Percentiles rank a stretch among this genome's conserved stretches.
phyloP scores from a whole-genome alignment of 2,329 filamentous ascomycete genomes.

The Ascochyta fabae region DNA sequence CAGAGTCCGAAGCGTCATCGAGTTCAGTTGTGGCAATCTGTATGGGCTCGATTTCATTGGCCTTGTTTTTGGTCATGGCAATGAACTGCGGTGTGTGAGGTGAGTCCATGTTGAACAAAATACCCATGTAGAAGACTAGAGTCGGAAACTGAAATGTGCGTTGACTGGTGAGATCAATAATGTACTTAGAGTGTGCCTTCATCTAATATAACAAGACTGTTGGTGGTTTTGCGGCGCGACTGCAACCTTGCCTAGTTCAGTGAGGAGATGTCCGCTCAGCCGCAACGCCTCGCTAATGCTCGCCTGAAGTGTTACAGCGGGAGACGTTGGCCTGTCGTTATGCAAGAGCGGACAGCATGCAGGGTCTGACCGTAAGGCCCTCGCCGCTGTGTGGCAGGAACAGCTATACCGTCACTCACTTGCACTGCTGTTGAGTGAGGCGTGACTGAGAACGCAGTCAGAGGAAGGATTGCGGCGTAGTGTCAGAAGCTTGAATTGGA shows the following conservation, averaged over 20 bases:
- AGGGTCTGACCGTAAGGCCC: conserved; percentile 1
- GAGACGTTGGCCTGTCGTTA: conserved; percentile 4
- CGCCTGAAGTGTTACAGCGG: background rate
- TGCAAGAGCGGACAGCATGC: conserved; percentile 1
- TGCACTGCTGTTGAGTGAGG: background rate
- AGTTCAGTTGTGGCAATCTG: conserved; percentile 9
- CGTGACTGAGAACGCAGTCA: background rate
- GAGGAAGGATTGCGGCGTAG: conserved; percentile 10
- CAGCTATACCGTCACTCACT: background rate
- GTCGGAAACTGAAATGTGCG: background rate
- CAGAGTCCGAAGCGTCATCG: background rate
- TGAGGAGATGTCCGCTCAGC: conserved; percentile 7
- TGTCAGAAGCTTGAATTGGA: conserved; percentile 4
- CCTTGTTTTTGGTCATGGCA: background rate
- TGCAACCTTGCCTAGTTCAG: background rate
- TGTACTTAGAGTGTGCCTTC: background rate
- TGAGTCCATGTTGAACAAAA: conserved; percentile 1
- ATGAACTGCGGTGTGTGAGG: conserved; percentile 1
- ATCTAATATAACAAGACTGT: conserved; percentile 1
- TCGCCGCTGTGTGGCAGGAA: background rate
- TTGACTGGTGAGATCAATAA: background rate
- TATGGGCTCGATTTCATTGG: background rate
- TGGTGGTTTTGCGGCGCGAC: conserved; percentile 8
- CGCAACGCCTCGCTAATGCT: conserved; percentile 14
- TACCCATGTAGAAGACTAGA: background rate